A percentile compares a stretch with the other conserved stretches of the same genome.
phyloP scores from a whole-genome alignment of 2,329 filamentous ascomycete genomes.

The Phialophora verrucosa region DNA sequence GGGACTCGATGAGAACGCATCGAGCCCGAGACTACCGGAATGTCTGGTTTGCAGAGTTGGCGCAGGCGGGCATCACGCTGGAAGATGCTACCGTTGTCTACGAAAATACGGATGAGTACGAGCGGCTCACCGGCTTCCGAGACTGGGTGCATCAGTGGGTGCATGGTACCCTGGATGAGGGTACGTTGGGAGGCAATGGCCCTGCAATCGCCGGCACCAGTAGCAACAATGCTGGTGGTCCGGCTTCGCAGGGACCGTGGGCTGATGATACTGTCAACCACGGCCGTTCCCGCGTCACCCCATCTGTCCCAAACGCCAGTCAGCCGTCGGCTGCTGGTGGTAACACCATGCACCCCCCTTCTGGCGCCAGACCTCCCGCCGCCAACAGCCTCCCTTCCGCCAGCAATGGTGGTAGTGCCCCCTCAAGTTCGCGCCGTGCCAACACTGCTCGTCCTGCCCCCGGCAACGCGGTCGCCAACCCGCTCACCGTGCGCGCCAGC shows the following conservation, averaged over 20 bases:
- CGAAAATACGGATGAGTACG: background rate
- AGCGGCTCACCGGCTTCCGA: background rate
- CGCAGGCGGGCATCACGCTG: background rate
- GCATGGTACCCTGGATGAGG: background rate
- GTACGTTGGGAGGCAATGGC: background rate
- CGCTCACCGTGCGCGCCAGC: background rate
- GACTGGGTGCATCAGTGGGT: background rate
- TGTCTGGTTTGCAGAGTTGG: background rate
- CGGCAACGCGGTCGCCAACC: background rate
- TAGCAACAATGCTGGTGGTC: background rate
- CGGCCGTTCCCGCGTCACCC: no score
- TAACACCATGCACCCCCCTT: background rate
- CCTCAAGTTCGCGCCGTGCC: background rate
- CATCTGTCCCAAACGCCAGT: background rate
- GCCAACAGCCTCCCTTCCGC: background rate
- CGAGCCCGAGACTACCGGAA: background rate
- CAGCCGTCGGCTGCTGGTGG: background rate
- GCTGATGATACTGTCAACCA: background rate
- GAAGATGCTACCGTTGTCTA: background rate
- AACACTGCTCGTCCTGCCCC: background rate
- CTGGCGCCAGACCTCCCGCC: background rate
- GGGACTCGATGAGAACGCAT: constrained; percentile 1
- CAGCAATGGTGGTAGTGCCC: background rate
- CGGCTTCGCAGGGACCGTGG: background rate
- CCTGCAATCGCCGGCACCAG: background rate